Evolutionary conservation across 2,329 filamentous ascomycete species (phyloP), one percentile per base, ranked within the genome.

Genomic region (Calonectria honghensis): DNA sequence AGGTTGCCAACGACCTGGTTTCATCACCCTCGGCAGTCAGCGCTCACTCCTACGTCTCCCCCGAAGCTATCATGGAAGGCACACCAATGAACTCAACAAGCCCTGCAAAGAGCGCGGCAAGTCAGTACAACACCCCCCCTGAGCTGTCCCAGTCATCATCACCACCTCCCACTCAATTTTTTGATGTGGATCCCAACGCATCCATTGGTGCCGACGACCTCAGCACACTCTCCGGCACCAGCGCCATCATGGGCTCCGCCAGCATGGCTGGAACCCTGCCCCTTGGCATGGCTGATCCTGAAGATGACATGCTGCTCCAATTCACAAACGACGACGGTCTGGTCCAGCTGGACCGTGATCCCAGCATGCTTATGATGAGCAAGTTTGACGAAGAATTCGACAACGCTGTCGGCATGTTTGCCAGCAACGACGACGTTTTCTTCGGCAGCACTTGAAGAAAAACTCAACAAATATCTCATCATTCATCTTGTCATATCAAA

Each of bases 141-240:
- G 90, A 90, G 75, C 88, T 93, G 37, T 92, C 91, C n/a, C 88
- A 90, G 74, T 91, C 90, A 29, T 90, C 90, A 18, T 92, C 91
- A 31, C 90, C 91, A 5, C 89, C 89, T 35, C 84, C 87, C 7
- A 79, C 81, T n/a, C 86, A 84, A 57, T 89, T 87, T 81, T 90
- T 89, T 77, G 86, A 89, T 52, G 81, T 86, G 72, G 87, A 89
- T 52, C 83, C 86, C 51, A 85, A 84, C 79, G 82, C 83, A 2
- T 81, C 83, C 6, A 79, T 80, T 31, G 78, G 77, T 52, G 72
- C 75, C 0, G 83, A 85, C 32, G 83, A 84, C 35, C 75, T 85
- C 50, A 79, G 81, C 70, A 78, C 71, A 59, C 79, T 85, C 76
- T 75, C 80, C 1, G 78, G 81, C 39, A 78, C 76, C n/a, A 79